Percentiles rank a stretch among this genome's conserved stretches.
Evolutionary conservation across 768 basidiomycete species (phyloP).

Genomic region (Pleurotus citrinopileatus): DNA sequence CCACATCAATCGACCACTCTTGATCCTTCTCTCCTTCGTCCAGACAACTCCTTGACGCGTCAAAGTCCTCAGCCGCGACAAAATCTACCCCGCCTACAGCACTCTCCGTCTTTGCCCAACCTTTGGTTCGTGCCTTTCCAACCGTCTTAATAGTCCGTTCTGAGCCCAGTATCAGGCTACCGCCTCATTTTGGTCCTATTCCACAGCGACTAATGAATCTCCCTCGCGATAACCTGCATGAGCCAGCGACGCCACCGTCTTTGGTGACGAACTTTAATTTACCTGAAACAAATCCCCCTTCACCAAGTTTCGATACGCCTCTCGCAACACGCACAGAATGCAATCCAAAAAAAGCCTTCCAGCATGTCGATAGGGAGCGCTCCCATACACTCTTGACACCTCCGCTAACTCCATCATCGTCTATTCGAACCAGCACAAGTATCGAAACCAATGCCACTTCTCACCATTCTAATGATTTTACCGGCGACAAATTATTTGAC

Average conservation of each 20-base stretch:
- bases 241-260: constrained; percentile 33
- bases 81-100: constrained; percentile 52
- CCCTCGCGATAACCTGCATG: constrained; percentile 23
- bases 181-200: constrained; percentile 42
- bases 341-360: background rate
- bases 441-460: constrained; percentile 12
- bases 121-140: constrained; percentile 44
- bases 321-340: background rate
- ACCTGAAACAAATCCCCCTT: background rate
- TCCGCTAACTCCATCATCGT: constrained; percentile 51
- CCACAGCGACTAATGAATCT: constrained; percentile 30
- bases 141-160: background rate
- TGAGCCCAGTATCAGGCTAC: constrained; percentile 33
- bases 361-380: background rate
- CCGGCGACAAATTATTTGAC: constrained; percentile 13
- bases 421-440: constrained; percentile 17
- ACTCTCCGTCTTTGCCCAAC: constrained; percentile 70
- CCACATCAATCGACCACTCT: constrained; percentile 15
- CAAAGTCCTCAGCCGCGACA: constrained; percentile 15
- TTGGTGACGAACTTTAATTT: constrained; percentile 12
- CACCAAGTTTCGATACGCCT: background rate
- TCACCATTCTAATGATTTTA: constrained; percentile 11
- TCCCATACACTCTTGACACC: constrained; percentile 42
- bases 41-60: constrained; percentile 21
- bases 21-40: constrained; percentile 25